Evolutionary conservation across 441 rosid species (phyloP), one percentile per base, ranked within the genome.

Genomic region (Omphalea diandra): DNA sequence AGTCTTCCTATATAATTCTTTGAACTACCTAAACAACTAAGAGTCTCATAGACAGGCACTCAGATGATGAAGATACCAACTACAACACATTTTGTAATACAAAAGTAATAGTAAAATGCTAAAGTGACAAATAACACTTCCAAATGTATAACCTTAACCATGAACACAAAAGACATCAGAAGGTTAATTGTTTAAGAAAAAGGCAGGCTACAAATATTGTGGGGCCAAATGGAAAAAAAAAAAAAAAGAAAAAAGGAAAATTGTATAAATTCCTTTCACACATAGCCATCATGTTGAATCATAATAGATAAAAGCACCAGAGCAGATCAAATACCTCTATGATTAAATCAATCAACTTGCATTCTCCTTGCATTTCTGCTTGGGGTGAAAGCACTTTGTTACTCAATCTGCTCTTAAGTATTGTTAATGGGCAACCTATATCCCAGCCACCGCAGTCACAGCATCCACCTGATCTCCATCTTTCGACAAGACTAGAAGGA

Each of bases 361-460:
- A 84, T 52, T 86, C 81, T n/a, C 77, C 83, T 20, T 83, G 73
- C 49, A 26, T 65, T 44, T 77, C 80, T 57, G 66, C 63, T 60
- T 32, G 63, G 26, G 75, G 65, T 18, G 60, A 73, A 65, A 41
- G 65, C 31, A 70, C 83, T 59, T 86, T 80, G 50, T 69, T 62
- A 54, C 73, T 73, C 63, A 85, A 68, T 61, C 73, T 75, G 53
- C 84, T 75, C 57, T 77, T 75, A 46, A 88, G 80, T 54, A 88
- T 36, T 0, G 83, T 83, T 56, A 93, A 68, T 0, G 92, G 84
- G 72, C 98, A 93, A 18, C 97, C 97, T 38, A 90, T 65, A 75
- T 93, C 98, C 98, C 98, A 93, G 63, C 97, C 98, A 72, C 93
- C 92, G 35, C 98, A 93, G 65, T 90, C 97, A 63, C 98, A 92